Base-by-base conservation (phyloP, 2,329 filamentous ascomycete species). In the Talaromyces piceae region DNA sequence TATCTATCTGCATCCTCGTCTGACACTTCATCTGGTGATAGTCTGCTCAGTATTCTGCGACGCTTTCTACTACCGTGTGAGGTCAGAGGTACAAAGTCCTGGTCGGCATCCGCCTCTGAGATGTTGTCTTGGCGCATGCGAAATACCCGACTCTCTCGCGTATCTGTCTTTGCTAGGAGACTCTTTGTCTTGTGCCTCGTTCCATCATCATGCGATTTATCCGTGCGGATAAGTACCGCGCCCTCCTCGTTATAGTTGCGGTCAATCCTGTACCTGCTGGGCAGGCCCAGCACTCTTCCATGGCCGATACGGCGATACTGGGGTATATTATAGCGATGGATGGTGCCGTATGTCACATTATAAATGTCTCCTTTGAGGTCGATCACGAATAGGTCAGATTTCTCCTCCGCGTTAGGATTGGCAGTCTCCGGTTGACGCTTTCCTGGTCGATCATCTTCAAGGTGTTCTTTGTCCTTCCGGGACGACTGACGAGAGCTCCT, bases 291-390 rank as follows among this genome's bases (percentile, higher is more conserved):
- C 1, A 96, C 73, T 52, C 76, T 77, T 2, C 89, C 89, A 50
- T 74, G 73, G 12, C 89, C 87, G 54, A 73, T 72, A 5, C 88
- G 83, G 54, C 77, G 77, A 63, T 94, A 96, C 2, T 69, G 61
- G 0, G 90, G 89, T 9, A 94, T 71, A 49, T 78, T 79, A 57
- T 86, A 87, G 30, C 80, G 81, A 63, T 95, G 83, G 33, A 87
- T 77, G 25, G 80, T 78, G 2, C 87, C 88, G 64, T 91, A 96
- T 23, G 78, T 78, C 41, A 86, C 67, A 57, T 93, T 89, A 45
- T 89, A 77, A 4, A 77, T 73, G 61, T 97, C 91, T 0, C 91
- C 91, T 61, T 82, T 83, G 39, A 74, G 81, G 67, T 97, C 91
- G 47, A 87, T 61, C 41, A 81, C 60, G 64, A 81, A 91, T 3